Evolutionary conservation across 768 basidiomycete species (phyloP).

Genomic region (Kwoniella sp.): DNA sequence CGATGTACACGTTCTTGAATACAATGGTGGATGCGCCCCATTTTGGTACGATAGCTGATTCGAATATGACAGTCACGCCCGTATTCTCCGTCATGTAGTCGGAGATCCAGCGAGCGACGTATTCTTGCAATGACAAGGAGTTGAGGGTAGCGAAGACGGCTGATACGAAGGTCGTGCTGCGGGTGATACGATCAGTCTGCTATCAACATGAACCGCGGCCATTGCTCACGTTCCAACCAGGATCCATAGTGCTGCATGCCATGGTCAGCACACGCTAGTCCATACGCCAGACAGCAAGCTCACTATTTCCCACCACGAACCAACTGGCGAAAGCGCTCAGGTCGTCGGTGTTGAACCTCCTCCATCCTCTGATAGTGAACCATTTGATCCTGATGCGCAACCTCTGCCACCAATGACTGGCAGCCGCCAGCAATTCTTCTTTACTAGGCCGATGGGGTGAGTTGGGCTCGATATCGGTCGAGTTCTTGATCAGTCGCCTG

Average conservation of each 20-base stretch:
- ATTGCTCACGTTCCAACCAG: conserved; percentile 78
- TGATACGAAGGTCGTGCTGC: conserved; percentile 87
- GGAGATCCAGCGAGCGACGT: conserved; percentile 79
- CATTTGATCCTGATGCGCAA: conserved; percentile 89
- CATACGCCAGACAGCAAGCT: no score
- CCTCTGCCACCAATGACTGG: conserved; percentile 86
- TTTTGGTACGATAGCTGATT: conserved; percentile 95
- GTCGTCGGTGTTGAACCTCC: conserved; percentile 92
- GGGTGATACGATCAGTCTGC: neutral
- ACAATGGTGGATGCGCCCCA: conserved; percentile 95
- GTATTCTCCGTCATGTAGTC: conserved; percentile 90
- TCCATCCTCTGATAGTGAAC: conserved; percentile 91
- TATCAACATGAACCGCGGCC: neutral
- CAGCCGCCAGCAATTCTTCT: conserved; percentile 81
- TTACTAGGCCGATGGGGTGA: conserved; percentile 61
- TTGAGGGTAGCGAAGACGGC: conserved; percentile 85
- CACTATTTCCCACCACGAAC: conserved; percentile 86
- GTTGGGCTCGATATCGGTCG: conserved; percentile 20
- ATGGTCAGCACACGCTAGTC: conserved; percentile 9
- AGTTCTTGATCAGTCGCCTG: conserved; percentile 34
- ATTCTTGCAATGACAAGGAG: conserved; percentile 65
- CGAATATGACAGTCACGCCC: conserved; percentile 90
- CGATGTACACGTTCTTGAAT: conserved; percentile 94
- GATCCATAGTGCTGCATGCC: conserved; percentile 69
- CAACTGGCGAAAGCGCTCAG: conserved; percentile 93